Base-by-base conservation (phyloP, 306 rosid species). In the Sesbania bispinosa region DNA sequence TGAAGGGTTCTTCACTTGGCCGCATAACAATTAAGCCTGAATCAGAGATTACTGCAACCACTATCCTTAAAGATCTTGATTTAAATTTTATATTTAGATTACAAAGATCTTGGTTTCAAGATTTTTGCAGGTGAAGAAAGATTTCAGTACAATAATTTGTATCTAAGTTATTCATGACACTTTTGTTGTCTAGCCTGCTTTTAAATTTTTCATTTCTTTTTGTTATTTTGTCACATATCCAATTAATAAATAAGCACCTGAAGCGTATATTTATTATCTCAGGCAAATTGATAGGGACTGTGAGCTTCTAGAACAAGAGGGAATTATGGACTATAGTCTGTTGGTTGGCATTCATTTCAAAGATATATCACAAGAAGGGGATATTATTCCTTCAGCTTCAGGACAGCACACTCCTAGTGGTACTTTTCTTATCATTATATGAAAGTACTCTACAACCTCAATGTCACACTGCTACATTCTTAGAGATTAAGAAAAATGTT, bases 241-340 rank as follows among this genome's bases (percentile, higher is more conserved):
- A 52, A 43, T 21, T 33, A 75, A n/a, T n/a, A 57, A 33, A 38
- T 58, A 57, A 54, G 59, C 52, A 29, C 4, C 15, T 2, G 0
- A 48, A 72, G 7, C 36, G 33, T 35, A 39, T 32, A 6, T 62
- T 19, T 30, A 18, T 29, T 48, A 15, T 46, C 65, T 24, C 83
- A 88, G 93, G 88, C 93, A 92, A 87, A 77, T 89, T 42, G 97
- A 92, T 50, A 84, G 84, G 48, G 97, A 92, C 9, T 92, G 97
- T 38, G 97, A 92, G 83, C 88, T 92, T 61, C 87, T 92, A 3
- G 96, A 92, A 63, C 96, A 85, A 1, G 97, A 92, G 64, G 88
- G 96, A 64, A 88, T 92, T 62, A 92, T 89, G 97, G 97, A 92
- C 76, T 88, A 92, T 24, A 92, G 97, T 69, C 71, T 91, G 24